Conservation (phyloP, 2,329 filamentous ascomycete genomes). For the Macrophomina phaseolina region DNA sequence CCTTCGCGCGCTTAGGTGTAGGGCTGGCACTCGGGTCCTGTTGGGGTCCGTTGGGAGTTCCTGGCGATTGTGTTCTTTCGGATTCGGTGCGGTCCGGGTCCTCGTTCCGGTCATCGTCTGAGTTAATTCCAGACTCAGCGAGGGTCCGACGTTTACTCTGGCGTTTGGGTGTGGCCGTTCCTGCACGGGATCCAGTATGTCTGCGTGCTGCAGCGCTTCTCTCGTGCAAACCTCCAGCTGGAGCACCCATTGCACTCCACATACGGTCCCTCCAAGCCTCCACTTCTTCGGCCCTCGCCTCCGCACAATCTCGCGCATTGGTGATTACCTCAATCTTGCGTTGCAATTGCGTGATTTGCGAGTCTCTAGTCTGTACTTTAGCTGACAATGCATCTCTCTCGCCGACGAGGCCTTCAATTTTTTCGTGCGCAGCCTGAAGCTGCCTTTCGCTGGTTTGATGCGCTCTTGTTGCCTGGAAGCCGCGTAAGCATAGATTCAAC, state of each 20-base stretch:
- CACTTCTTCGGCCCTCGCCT: constrained; percentile 30
- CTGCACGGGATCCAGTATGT: neutral
- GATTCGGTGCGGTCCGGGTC: neutral
- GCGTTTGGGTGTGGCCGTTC: neutral
- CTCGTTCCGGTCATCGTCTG: neutral
- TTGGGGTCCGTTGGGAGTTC: neutral
- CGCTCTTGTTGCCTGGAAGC: neutral
- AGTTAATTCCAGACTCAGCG: neutral
- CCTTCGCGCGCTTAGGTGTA: constrained; percentile 51
- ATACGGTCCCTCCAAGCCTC: constrained; percentile 35
- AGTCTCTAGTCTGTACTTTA: neutral
- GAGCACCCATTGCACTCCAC: constrained; percentile 35
- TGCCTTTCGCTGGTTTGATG: neutral
- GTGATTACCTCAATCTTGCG: constrained; percentile 31
- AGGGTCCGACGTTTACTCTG: constrained; percentile 7
- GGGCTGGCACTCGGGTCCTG: constrained; percentile 27
- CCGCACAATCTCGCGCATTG: constrained; percentile 33
- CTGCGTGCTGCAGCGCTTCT: neutral
- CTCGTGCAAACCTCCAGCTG: neutral
- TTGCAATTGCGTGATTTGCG: neutral
- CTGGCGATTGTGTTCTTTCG: constrained; percentile 3
- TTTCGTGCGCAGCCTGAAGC: constrained; percentile 29
- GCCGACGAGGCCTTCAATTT: constrained; percentile 31
- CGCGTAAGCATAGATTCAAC: neutral
- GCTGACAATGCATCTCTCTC: constrained; percentile 28